Conservation (phyloP, 1,284 basidiomycete genomes). For the Ustilago bromivora region DNA sequence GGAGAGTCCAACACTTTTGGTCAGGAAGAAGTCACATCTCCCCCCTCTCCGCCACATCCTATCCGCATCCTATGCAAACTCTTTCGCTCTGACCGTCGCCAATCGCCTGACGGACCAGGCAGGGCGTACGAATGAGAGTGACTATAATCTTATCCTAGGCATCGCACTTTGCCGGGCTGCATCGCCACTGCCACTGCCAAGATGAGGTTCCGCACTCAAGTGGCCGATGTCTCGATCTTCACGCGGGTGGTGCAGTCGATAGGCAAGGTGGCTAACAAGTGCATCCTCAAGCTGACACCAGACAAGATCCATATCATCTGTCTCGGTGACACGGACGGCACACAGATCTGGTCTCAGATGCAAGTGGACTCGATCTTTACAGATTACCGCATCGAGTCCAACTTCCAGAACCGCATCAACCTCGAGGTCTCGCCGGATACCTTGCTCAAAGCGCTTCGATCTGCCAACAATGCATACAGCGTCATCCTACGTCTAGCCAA, state of each 20-base stretch:
- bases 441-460: slow-evolving; percentile 63
- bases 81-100: background rate
- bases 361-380: slow-evolving; percentile 56
- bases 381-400: slow-evolving; percentile 68
- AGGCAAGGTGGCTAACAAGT: slow-evolving; percentile 62
- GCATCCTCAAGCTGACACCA: slow-evolving; percentile 65
- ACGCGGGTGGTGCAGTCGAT: slow-evolving; percentile 64
- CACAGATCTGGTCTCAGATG: slow-evolving; percentile 69
- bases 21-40: background rate
- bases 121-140: slow-evolving; percentile 3
- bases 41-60: background rate
- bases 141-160: slow-evolving; percentile 2
- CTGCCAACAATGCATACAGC: slow-evolving; percentile 55
- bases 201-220: slow-evolving; percentile 67
- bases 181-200: slow-evolving; percentile 7
- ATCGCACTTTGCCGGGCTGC: slow-evolving; percentile 10
- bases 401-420: slow-evolving; percentile 69
- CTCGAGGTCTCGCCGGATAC: slow-evolving; percentile 68
- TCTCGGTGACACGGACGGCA: slow-evolving; percentile 56
- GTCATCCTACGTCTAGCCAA: slow-evolving; percentile 67
- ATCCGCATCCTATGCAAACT: background rate
- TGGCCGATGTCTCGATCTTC: slow-evolving; percentile 59
- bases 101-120: background rate
- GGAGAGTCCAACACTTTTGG: slow-evolving; percentile 16
- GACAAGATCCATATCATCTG: slow-evolving; percentile 68